Percentiles rank a stretch among this genome's conserved stretches.
These are phyloP conservation scores for Colletotrichum salicis DNA, from an alignment of 2,329 filamentous ascomycete genomes.

Conservation along the genomic window DNA sequence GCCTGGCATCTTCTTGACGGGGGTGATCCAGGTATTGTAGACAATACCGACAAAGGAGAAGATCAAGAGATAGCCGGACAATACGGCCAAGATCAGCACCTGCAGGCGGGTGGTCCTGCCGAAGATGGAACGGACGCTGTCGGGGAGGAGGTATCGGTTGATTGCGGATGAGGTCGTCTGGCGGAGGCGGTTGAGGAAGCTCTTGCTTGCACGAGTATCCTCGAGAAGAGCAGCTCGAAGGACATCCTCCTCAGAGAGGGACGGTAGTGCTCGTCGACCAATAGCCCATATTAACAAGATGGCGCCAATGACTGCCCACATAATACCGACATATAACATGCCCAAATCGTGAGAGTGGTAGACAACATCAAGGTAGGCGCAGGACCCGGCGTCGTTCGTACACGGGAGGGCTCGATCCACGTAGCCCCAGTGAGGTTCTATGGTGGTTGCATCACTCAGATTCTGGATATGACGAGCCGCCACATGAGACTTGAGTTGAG, in stretches of 20 bases:
- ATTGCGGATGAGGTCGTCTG: slow-evolving; percentile 45
- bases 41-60: slow-evolving; percentile 76
- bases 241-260: slow-evolving; percentile 33
- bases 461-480: slow-evolving; percentile 52
- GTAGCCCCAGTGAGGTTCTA: slow-evolving; percentile 60
- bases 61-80: slow-evolving; percentile 72
- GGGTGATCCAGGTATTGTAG: slow-evolving; percentile 77
- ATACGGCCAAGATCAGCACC: slow-evolving; percentile 66
- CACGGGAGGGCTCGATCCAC: slow-evolving; percentile 57
- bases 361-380: slow-evolving; percentile 62
- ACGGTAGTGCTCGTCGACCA: slow-evolving; percentile 40
- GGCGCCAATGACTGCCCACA: slow-evolving; percentile 59
- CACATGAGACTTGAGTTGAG: slow-evolving; percentile 21
- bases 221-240: slow-evolving; percentile 20
- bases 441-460: slow-evolving; percentile 45
- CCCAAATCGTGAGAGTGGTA: slow-evolving; percentile 60
- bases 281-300: slow-evolving; percentile 57
- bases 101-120: slow-evolving; percentile 76
- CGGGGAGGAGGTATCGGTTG: slow-evolving; percentile 67
- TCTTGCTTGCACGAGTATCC: slow-evolving; percentile 17
- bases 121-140: slow-evolving; percentile 67
- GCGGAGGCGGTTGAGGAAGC: slow-evolving; percentile 42
- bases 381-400: slow-evolving; percentile 58
- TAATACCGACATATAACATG: slow-evolving; percentile 61
- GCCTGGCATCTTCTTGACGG: slow-evolving; percentile 65